Conservation (phyloP, 1,284 basidiomycete species). For the Waitea zeae region DNA sequence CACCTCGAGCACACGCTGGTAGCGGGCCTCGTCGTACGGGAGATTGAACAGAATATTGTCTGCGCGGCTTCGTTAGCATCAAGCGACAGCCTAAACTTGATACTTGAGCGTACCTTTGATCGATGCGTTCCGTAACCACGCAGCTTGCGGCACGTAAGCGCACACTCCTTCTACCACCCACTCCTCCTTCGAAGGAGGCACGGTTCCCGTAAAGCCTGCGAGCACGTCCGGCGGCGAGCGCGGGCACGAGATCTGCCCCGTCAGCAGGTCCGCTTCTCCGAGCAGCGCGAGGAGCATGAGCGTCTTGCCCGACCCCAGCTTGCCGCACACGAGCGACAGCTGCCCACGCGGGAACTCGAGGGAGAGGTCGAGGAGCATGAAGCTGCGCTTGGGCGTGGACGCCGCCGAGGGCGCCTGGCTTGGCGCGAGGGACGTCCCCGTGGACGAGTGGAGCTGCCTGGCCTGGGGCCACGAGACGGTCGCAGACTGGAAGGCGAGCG, state of each 20-base stretch:
- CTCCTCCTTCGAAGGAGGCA: slow-evolving; percentile 26
- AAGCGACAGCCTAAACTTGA: not conserved
- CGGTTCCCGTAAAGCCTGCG: slow-evolving; percentile 29
- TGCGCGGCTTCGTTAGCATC: slow-evolving; percentile 10
- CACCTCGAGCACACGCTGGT: slow-evolving; percentile 58
- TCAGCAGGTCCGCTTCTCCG: slow-evolving; percentile 76
- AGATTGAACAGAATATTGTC: slow-evolving; percentile 89
- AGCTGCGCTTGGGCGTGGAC: slow-evolving; percentile 62
- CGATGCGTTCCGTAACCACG: slow-evolving; percentile 84
- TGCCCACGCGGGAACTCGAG: slow-evolving; percentile 66
- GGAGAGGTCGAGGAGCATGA: slow-evolving; percentile 66
- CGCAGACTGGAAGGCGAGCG: slow-evolving; percentile 63
- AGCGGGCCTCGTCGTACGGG: slow-evolving; percentile 65
- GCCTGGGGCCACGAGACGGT: slow-evolving; percentile 85
- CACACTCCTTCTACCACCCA: slow-evolving; percentile 69
- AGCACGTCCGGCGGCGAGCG: slow-evolving; percentile 71
- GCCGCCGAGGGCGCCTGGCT: slow-evolving; percentile 39
- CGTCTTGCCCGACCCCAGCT: slow-evolving; percentile 72
- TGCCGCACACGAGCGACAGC: slow-evolving; percentile 72
- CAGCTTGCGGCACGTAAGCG: slow-evolving; percentile 75
- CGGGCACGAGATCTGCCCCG: slow-evolving; percentile 68
- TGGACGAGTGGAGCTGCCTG: slow-evolving; percentile 22
- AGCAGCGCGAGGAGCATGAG: slow-evolving; percentile 64
- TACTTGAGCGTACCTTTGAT: slow-evolving; percentile 47
- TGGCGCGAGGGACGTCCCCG: not conserved